Percentiles rank a stretch among this genome's conserved stretches.
Conservation (phyloP, 305 asterid species). For the Solanum hybrid region DNA sequence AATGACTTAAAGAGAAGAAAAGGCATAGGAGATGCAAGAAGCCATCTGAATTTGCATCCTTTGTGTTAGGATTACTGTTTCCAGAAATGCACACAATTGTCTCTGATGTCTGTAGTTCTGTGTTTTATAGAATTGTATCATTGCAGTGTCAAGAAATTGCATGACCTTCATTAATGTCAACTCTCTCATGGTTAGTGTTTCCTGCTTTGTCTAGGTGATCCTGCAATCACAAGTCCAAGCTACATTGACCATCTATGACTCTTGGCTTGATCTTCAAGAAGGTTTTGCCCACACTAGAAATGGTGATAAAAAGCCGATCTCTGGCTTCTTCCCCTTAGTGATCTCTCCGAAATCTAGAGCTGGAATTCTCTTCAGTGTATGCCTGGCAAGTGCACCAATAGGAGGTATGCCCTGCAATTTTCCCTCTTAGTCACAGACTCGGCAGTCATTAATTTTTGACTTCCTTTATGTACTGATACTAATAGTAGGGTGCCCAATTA, state of each 20-base stretch:
- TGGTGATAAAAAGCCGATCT: conserved; percentile 62
- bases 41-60: conserved; percentile 2
- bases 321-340: conserved; percentile 69
- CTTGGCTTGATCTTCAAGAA: conserved; percentile 93
- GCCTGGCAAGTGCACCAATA: conserved; percentile 33
- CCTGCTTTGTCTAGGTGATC: conserved; percentile 42
- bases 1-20: neutral
- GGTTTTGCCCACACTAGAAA: conserved; percentile 77
- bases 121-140: neutral
- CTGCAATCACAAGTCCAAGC: conserved; percentile 97
- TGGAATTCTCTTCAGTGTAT: conserved; percentile 75
- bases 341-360: conserved; percentile 81
- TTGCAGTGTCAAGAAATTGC: neutral
- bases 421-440: neutral
- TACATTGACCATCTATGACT: conserved; percentile 65
- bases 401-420: conserved; percentile 31
- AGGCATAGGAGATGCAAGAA: neutral
- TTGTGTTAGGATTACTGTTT: neutral
- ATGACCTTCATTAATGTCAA: neutral
- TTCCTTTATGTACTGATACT: conserved; percentile 2
- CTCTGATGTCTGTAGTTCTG: neutral
- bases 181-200: neutral
- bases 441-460: neutral
- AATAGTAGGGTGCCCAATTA: neutral
- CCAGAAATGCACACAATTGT: neutral